Percentiles rank a stretch among this genome's conserved stretches.
Conservation (phyloP, 192 early-diverging fungal genomes). For the Rhizoclosmatium sp. region DNA sequence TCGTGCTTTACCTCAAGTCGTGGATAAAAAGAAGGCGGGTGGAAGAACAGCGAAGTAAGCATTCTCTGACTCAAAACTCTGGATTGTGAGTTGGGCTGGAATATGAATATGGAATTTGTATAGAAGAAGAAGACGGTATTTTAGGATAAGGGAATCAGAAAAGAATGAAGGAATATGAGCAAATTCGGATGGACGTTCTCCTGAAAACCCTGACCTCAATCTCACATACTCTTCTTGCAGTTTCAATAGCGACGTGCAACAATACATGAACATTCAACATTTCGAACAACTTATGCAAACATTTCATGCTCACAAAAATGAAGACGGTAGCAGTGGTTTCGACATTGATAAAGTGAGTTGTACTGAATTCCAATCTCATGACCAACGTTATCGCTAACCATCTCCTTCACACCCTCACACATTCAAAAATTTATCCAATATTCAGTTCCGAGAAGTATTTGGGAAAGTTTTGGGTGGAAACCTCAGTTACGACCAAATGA, state of each 20-base stretch:
- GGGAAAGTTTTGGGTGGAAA: slow-evolving; percentile 64
- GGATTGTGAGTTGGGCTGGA: too few relatives aligned
- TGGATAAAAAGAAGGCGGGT: slow-evolving; percentile 28
- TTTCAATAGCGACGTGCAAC: slow-evolving; percentile 60
- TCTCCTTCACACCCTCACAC: too few relatives aligned
- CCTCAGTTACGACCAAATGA: slow-evolving; percentile 70
- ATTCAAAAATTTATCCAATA: neutral
- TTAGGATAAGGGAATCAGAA: too few relatives aligned
- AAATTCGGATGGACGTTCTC: too few relatives aligned
- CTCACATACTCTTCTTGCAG: neutral
- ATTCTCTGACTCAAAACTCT: neutral
- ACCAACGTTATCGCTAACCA: neutral
- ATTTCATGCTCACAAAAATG: slow-evolving; percentile 64
- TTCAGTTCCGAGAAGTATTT: slow-evolving; percentile 72
- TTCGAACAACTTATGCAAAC: slow-evolving; percentile 67
- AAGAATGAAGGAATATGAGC: too few relatives aligned
- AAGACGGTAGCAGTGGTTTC: slow-evolving; percentile 65
- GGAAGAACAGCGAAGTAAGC: slow-evolving; percentile 39
- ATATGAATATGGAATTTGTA: too few relatives aligned
- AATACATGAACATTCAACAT: slow-evolving; percentile 70
- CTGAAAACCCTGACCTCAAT: neutral
- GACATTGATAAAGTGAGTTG: slow-evolving; percentile 63
- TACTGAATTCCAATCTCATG: slow-evolving; percentile 23
- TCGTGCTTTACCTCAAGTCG: slow-evolving; percentile 15
- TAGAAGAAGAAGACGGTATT: too few relatives aligned